Base-by-base conservation (phyloP, 2,329 filamentous ascomycete genomes). In the Cercospora zeina region DNA sequence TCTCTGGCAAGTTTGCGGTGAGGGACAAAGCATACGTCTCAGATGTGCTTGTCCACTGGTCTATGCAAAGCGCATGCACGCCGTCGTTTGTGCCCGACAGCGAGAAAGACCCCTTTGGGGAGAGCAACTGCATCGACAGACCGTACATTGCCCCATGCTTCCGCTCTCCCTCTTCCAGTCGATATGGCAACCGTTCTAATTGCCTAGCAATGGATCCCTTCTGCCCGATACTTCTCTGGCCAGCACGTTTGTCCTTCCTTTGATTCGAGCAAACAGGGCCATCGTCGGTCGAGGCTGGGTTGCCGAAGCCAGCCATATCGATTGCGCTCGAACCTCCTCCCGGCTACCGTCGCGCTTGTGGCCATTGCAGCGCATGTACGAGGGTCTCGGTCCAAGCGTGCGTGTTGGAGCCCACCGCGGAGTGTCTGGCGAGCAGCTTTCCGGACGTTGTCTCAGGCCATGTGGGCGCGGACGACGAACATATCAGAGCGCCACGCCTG, bases 11-110 rank as follows among this genome's bases (percentile, higher is more conserved):
- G 68, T 69, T 71, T 71, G 70, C 70, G 68, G 68, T 70, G 69
- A 68, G 65, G 61, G 59, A 71, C 68, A 71, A 70, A 69, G 69
- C 68, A 63, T 59, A 53, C 64, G 61, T 65, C 62, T 68, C 61
- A 62, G 59, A 67, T 62, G 59, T 58, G 61, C 61, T 65, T 65
- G 61, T 39, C 58, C 61, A 54, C 50, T 58, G 54, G 45, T 59
- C 58, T 59, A 56, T 59, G 62, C 61, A 59, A 45, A 56, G 58
- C 54, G 30, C 57, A 65, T 61, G 61, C 63, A 63, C 19, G 56
- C 37, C 63, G 49, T 62, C 63, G 63, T 65, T 65, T 65, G 63
- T 60, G 54, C 58, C 58, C 56, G 61, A 59, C 56, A 49, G 58
- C 61, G 37, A 54, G 49, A 34, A 58, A 60, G 27, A 39, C 30